Percentiles rank a stretch among this genome's conserved stretches.
Evolutionary conservation across 2,329 filamentous ascomycete genomes (phyloP).

Genomic region (Botryotinia globosa): DNA sequence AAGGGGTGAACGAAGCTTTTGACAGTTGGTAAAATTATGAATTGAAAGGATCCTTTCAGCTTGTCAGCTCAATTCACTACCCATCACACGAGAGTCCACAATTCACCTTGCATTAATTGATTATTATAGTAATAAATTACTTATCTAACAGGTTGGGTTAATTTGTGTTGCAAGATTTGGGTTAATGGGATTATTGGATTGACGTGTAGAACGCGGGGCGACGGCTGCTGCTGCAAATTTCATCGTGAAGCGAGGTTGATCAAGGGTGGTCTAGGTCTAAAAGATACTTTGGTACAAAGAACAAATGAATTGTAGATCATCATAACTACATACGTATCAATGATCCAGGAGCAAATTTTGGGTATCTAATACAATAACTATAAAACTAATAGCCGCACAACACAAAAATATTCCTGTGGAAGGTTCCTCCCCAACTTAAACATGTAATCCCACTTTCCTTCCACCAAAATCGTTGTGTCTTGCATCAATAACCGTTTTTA

Average conservation of each 20-base stretch:
- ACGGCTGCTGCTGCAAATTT: conserved; percentile 19
- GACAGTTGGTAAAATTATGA: conserved; percentile 1
- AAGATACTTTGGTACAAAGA: conserved; percentile 19
- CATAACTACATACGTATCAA: conserved; percentile 14
- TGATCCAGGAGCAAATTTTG: background rate
- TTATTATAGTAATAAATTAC: background rate
- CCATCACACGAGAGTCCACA: background rate
- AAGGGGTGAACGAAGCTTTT: conserved; percentile 20
- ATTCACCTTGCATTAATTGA: conserved; percentile 7
- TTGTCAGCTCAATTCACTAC: conserved; percentile 24
- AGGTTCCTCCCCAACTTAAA: background rate
- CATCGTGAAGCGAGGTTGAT: conserved; percentile 21
- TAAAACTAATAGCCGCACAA: background rate
- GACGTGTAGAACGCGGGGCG: conserved; percentile 20
- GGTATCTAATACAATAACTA: conserved; percentile 16
- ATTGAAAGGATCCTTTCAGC: conserved; percentile 16
- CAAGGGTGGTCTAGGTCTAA: conserved; percentile 12
- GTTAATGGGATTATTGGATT: background rate
- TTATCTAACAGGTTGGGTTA: background rate
- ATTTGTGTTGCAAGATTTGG: conserved; percentile 17
- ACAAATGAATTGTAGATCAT: conserved; percentile 6
- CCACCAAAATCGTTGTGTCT: background rate
- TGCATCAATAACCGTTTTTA: background rate
- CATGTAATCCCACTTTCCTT: conserved; percentile 13
- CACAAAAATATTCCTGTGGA: background rate